Base-by-base conservation (phyloP, 2,329 filamentous ascomycete species). In the Sporothrix variecibatus region DNA sequence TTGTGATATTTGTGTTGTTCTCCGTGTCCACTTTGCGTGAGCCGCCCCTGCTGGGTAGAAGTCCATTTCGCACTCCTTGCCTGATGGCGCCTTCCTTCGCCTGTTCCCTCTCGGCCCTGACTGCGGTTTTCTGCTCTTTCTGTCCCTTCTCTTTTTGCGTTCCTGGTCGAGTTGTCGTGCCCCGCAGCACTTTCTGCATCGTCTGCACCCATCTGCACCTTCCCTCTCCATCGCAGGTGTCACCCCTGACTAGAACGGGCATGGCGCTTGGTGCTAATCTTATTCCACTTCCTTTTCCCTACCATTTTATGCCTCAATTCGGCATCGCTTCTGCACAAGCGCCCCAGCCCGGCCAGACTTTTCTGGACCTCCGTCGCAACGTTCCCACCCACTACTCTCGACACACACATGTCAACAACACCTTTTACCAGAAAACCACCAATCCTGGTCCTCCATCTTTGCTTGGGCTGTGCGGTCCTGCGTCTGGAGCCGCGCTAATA, bases 291-390 rank as follows among this genome's bases (percentile, higher is more conserved):
- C 15, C 49, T 31, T 38, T 72, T 58, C 23, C 58, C 53, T 43
- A n/a, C 49, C 17, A 49, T 20, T 53, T 56, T 58, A 40, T 51
- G 46, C 60, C 71, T 68, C 60, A 56, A 68, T 68, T 68, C 17
- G 71, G 62, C 46, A 68, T 58, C 49, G 60, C 71, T 68, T 51
- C 31, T 56, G n/a, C 46, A 38, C 60, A 72, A 72, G 46, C 58
- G 58, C 71, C 28, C 28, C 43, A 64, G 58, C 38, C 38, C 40
- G 43, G 31, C 60, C 43, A 56, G 26, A 56, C 43, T 72, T 23
- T 72, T 23, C 65, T 53, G 20, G 43, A 40, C 23, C 28, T 31
- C 20, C 70, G 9, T 53, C 60, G 43, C 71, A 72, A 26, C 9
- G 26, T 38, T 34, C 26, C 40, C 70, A 65, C 49, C 23, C 60